Evolutionary conservation across 495 filamentous ascomycete species (phyloP).

Genomic region (Aspergillus mulundensis): DNA sequence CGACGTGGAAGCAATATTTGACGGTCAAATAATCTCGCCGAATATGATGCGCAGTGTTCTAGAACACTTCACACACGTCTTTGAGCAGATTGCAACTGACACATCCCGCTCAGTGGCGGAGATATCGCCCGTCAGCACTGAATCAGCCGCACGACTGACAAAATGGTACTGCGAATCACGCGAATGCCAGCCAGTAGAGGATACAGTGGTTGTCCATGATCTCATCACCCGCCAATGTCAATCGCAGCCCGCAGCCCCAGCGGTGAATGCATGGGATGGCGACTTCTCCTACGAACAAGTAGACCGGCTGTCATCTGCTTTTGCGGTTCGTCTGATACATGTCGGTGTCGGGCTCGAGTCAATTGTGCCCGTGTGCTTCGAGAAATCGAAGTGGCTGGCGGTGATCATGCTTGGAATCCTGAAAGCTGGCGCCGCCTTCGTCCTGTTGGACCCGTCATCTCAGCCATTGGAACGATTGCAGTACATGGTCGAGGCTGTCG

Average conservation of each 20-base stretch:
- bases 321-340: constrained; percentile 24
- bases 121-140: background rate
- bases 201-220: background rate
- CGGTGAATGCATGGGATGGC: constrained; percentile 19
- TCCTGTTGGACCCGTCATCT: constrained; percentile 39
- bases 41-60: too few relatives aligned
- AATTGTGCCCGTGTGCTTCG: constrained; percentile 41
- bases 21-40: too few relatives aligned
- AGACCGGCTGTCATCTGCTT: background rate
- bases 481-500: constrained; percentile 18
- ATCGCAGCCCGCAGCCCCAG: background rate
- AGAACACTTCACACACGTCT: too few relatives aligned
- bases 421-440: constrained; percentile 46
- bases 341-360: constrained; percentile 28
- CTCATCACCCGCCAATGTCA: background rate
- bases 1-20: too few relatives aligned
- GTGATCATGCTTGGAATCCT: constrained; percentile 38
- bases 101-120: too few relatives aligned
- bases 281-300: constrained; percentile 20
- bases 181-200: background rate
- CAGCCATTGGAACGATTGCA: constrained; percentile 33
- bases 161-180: background rate
- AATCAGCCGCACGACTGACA: too few relatives aligned
- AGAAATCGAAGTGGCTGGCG: constrained; percentile 35
- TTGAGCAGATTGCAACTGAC: too few relatives aligned